Conservation (phyloP, 768 basidiomycete species). For the Symmetrospora coprosmae region DNA sequence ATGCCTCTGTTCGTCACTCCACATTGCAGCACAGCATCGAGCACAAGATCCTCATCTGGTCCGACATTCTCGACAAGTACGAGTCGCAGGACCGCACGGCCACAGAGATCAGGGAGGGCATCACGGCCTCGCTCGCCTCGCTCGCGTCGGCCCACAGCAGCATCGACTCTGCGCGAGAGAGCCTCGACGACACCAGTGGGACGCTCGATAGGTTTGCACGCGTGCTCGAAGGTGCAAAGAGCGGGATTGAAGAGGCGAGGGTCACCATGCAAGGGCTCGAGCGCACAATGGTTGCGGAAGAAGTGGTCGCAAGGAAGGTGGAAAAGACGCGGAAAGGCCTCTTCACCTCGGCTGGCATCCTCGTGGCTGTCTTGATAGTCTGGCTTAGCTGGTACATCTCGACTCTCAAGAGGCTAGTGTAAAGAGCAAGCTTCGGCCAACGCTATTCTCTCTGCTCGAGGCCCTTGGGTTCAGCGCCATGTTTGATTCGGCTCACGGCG, state of each 20-base stretch:
- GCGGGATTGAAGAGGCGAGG: not conserved
- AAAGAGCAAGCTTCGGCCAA: no score
- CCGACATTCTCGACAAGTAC: slow-evolving; percentile 9
- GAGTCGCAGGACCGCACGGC: slow-evolving; percentile 11
- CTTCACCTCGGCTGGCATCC: no score
- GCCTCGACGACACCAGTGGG: not conserved
- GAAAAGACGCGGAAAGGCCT: not conserved
- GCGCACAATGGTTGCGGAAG: not conserved
- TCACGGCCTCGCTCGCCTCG: not conserved
- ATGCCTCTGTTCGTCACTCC: not conserved
- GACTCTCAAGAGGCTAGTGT: no score
- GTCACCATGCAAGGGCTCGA: slow-evolving; percentile 1
- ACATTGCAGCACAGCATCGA: slow-evolving; percentile 12
- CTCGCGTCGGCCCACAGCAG: not conserved
- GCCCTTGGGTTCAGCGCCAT: no score
- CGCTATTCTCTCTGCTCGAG: no score
- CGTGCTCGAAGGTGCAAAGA: not conserved
- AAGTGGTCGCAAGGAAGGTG: not conserved
- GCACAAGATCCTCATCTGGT: slow-evolving; percentile 15
- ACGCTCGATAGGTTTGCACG: not conserved
- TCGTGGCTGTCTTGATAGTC: no score
- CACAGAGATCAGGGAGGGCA: slow-evolving; percentile 2
- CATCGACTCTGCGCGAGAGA: not conserved
- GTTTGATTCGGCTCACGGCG: no score
- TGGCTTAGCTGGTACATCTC: no score